Evolutionary conservation across 495 filamentous ascomycete genomes (phyloP).

Genomic region (Aspergillus leporis): DNA sequence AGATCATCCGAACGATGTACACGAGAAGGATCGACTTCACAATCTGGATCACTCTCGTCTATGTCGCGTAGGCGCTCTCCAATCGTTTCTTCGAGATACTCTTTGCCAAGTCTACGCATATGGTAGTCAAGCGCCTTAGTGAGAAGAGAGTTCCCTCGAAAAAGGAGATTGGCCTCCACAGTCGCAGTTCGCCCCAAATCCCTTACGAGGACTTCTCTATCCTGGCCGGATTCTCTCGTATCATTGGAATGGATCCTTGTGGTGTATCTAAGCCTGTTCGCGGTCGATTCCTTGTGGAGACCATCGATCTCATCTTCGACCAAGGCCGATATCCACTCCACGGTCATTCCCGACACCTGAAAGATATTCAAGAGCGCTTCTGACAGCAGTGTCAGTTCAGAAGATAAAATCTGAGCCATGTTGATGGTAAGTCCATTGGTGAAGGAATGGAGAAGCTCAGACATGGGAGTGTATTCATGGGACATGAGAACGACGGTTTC

Average conservation of each 20-base stretch:
- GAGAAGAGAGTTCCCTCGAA: conserved; percentile 90
- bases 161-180: conserved; percentile 88
- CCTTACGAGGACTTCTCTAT: conserved; percentile 62
- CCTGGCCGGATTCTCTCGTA: conserved; percentile 61
- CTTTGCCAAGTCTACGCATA: conserved; percentile 91
- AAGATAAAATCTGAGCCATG: conserved; percentile 76
- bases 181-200: conserved; percentile 58
- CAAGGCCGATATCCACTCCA: conserved; percentile 88
- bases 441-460: conserved; percentile 83
- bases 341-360: conserved; percentile 86
- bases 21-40: conserved; percentile 86
- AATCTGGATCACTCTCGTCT: conserved; percentile 83
- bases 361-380: conserved; percentile 92
- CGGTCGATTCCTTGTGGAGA: conserved; percentile 69
- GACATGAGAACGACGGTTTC: conserved; percentile 87
- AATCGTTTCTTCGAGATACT: conserved; percentile 88
- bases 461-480: conserved; percentile 80
- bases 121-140: conserved; percentile 93
- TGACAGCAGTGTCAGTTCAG: conserved; percentile 73
- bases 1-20: conserved; percentile 72
- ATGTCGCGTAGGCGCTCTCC: conserved; percentile 83
- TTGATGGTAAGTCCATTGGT: conserved; percentile 79
- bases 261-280: conserved; percentile 72
- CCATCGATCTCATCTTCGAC: conserved; percentile 98
- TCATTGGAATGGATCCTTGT: conserved; percentile 78